Evolutionary conservation across 2,329 filamentous ascomycete genomes (phyloP), one percentile per base, ranked within the genome.

Genomic region (Basipetospora chlamydospora): DNA sequence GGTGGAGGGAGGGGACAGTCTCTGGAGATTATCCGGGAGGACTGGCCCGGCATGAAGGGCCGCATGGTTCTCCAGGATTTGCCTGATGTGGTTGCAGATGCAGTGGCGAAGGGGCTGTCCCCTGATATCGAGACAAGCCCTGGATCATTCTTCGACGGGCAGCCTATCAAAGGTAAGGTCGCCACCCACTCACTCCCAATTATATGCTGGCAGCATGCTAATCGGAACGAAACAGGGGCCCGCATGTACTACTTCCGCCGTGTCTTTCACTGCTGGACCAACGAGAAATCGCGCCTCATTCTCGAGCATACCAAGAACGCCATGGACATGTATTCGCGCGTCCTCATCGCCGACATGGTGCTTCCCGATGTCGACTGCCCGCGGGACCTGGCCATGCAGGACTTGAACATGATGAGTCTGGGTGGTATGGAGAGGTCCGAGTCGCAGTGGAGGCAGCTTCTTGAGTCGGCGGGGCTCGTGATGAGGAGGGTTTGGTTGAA

Each of bases 231-330:
- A 23, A 23, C 11, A 23, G 22, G 58, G 3, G 60, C 60, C 0
- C 52, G 52, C 5, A 50, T 46, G 42, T 70, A 66, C 43, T 52
- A 67, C 28, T 52, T 69, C 42, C 61, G 64, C 20, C 55, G 56
- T 40, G 64, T 70, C 15, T 44, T 70, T 3, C 66, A 70, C 42
- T 63, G 68, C 44, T 69, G 64, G 64, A 52, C 59, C 0, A 60
- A 67, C 18, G 50, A 50, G 2, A 48, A 60, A 10, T 47, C 52
- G 0, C 39, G 44, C 2, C 40, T 42, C n/a, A 63, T 65, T 15
- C 44, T 58, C 7, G 35, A 40, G 3, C 34, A 45, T 3, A 33
- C 45, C 6, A 36, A 38, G 6, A 30, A 37, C 3, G 48, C 48
- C 0, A 51, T 52, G 48, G 44, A 13, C 6, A 38, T 35, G 29